These are phyloP conservation scores for Penicillium paneum DNA, from an alignment of 2,329 filamentous ascomycete species.

Conservation along the genomic window DNA sequence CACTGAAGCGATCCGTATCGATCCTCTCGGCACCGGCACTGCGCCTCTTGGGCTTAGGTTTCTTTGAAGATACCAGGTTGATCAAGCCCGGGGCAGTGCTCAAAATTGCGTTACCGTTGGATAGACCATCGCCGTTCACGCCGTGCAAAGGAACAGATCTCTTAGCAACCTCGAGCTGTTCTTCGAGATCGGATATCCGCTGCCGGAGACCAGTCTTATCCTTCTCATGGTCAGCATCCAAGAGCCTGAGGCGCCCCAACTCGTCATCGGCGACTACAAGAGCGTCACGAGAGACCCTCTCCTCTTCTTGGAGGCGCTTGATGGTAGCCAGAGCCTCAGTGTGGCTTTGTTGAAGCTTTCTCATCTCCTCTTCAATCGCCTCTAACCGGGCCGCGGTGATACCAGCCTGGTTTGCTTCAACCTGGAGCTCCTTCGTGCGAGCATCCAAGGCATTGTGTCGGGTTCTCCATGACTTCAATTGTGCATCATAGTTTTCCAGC, in stretches of 20 bases:
- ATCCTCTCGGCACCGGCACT: conserved; percentile 85
- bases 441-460: conserved; percentile 86
- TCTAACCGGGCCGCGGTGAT: conserved; percentile 87
- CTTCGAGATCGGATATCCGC: conserved; percentile 84
- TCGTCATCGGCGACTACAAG: conserved; percentile 76
- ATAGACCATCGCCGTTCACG: conserved; percentile 52
- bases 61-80: conserved; percentile 95
- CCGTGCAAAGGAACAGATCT: conserved; percentile 70
- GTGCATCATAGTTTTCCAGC: conserved; percentile 91
- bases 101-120: conserved; percentile 59
- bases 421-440: conserved; percentile 88
- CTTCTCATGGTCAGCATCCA: conserved; percentile 71
- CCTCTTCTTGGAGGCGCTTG: conserved; percentile 92
- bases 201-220: conserved; percentile 84
- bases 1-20: conserved; percentile 85
- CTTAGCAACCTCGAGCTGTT: conserved; percentile 85
- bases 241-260: conserved; percentile 72
- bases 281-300: conserved; percentile 78
- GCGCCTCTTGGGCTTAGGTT: conserved; percentile 75
- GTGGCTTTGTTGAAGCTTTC: conserved; percentile 81
- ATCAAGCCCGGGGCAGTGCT: conserved; percentile 73
- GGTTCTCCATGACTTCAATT: conserved; percentile 94
- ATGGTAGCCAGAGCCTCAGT: conserved; percentile 87
- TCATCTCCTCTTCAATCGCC: conserved; percentile 94
- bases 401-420: conserved; percentile 95